Conservation (phyloP, 1,139 yeast species). For the Hemisphaericaspora lyxosophila region DNA sequence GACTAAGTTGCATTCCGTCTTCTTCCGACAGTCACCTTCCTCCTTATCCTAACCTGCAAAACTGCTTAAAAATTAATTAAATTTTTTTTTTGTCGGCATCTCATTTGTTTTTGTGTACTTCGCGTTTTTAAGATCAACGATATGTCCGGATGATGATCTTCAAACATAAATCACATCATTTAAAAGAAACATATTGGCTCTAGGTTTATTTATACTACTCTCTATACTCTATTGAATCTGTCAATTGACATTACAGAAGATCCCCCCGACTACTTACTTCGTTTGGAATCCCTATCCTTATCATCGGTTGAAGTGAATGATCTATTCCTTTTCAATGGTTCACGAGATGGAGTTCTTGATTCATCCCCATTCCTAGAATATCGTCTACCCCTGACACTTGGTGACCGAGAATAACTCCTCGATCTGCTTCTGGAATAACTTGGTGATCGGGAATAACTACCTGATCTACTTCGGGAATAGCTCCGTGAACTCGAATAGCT, state of each 20-base stretch:
- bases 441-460: constrained; percentile 9
- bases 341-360: constrained; percentile 14
- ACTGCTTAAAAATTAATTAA: neutral
- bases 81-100: neutral
- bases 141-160: neutral
- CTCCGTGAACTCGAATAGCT: constrained; percentile 12
- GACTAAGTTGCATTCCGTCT: too few relatives aligned
- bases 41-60: constrained; percentile 3
- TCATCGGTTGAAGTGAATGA: constrained; percentile 4
- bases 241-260: too few relatives aligned
- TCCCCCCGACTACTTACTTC: constrained; percentile 1
- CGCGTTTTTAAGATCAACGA: neutral
- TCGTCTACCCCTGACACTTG: constrained; percentile 4
- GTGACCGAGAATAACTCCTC: constrained; percentile 10
- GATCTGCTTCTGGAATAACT: constrained; percentile 13
- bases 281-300: neutral
- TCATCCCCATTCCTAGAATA: constrained; percentile 1
- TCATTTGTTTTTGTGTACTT: neutral
- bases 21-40: neutral
- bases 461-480: constrained; percentile 17
- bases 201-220: too few relatives aligned
- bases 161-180: too few relatives aligned
- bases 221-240: too few relatives aligned
- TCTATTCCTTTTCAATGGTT: constrained; percentile 9
- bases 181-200: too few relatives aligned